Base-by-base conservation (phyloP, 345 rosid genomes). In the Heritiera littoralis region DNA sequence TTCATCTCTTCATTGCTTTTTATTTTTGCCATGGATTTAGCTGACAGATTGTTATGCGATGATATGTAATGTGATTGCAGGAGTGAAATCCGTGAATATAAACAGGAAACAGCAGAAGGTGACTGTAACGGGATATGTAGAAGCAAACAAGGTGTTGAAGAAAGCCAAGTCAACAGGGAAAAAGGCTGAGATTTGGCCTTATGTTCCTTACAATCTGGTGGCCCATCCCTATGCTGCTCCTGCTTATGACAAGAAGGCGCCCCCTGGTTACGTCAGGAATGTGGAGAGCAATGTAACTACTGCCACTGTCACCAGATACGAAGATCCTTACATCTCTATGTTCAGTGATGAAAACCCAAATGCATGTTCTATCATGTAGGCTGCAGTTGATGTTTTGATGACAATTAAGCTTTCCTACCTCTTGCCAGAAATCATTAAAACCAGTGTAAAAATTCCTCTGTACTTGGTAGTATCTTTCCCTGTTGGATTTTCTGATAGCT, bases 151-250 rank as follows among this genome's bases (percentile, higher is more conserved):
- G 85, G 97, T 96, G 46, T 71, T 96, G 82, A 92, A 92, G 89
- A 91, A 88, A 87, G 99, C 98, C 4, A 92, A 90, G 74, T 78
- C 93, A 56, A 96, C 97, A 3, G 98, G 99, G 79, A 96, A 96
- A 84, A 96, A 82, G 83, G 93, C 90, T 41, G 99, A 96, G 93
- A 87, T 96, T 61, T 94, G 99, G 99, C 99, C 99, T 0, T 96
- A 94, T 55, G 88, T 96, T 6, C 97, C 97, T 35, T 96, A 92
- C 87, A 90, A 88, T 77, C 52, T 94, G 77, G 98, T 96, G 90
- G 92, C 98, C 51, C 97, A 91, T 51, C 97, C 99, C 3, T 96
- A 90, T 80, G 77, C 85, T 38, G 87, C 88, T 66, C 85, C 86
- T 55, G 89, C 95, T 77, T 94, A 96, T 76, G 98, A 96, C 93